These are phyloP conservation scores for Cryphonectria parasitica DNA, from an alignment of 2,329 filamentous ascomycete species.

Conservation along the genomic window DNA sequence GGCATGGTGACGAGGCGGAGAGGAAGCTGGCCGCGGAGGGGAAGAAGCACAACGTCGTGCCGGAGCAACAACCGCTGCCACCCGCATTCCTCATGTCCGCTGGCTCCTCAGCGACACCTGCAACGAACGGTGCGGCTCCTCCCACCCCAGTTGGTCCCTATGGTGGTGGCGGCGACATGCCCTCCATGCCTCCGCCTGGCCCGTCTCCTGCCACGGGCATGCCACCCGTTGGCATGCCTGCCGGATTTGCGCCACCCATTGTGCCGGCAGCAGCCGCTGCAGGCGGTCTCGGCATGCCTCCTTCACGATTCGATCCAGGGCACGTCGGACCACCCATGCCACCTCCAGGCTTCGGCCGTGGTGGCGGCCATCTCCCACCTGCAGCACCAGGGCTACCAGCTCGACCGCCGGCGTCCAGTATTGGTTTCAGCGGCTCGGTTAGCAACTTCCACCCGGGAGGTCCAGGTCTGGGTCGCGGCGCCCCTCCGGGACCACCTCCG, in stretches of 20 bases:
- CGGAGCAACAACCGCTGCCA: slow-evolving; percentile 76
- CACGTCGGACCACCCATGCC: slow-evolving; percentile 24
- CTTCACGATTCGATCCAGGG: slow-evolving; percentile 26
- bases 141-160: slow-evolving; percentile 31
- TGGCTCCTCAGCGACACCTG: slow-evolving; percentile 34
- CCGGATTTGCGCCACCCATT: slow-evolving; percentile 41
- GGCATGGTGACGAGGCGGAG: slow-evolving; percentile 93
- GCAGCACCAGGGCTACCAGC: slow-evolving; percentile 56
- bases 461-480: slow-evolving; percentile 43
- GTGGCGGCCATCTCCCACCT: slow-evolving; percentile 47
- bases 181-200: slow-evolving; percentile 29
- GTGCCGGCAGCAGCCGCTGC: slow-evolving; percentile 37
- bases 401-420: slow-evolving; percentile 52
- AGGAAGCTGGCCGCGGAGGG: slow-evolving; percentile 88
- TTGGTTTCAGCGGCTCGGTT: slow-evolving; percentile 49
- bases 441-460: slow-evolving; percentile 52
- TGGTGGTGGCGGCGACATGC: slow-evolving; percentile 16
- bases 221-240: slow-evolving; percentile 38
- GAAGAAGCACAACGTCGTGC: slow-evolving; percentile 90
- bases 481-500: slow-evolving; percentile 36
- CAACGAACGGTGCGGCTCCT: slow-evolving; percentile 32
- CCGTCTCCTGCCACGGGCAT: slow-evolving; percentile 31
- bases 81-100: slow-evolving; percentile 66
- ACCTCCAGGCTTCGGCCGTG: slow-evolving; percentile 32
- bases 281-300: slow-evolving; percentile 31